Evolutionary conservation across 176 grass and related monocot species (phyloP), one percentile per base, ranked within the genome.

Genomic region (Lolium multiflorum): DNA sequence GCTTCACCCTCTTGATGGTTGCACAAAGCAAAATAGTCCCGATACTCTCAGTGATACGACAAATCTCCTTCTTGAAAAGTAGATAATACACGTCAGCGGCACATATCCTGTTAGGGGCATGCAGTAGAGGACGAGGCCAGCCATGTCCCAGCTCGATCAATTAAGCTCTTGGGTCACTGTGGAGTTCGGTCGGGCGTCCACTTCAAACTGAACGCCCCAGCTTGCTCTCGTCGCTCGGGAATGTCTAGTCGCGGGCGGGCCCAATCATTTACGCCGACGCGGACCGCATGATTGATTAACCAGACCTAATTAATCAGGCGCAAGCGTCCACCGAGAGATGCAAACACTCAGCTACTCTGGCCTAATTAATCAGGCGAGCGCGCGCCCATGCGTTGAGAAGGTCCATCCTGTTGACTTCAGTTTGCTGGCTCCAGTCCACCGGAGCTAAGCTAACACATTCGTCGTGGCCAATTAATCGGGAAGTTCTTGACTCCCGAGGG

Each of bases 231-330:
- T 84, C 76, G 16, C 81, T 83, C 75, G 39, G 56, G 57, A 51
- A 69, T 69, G 80, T 82, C 51, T 52, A 74, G 79, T 80, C 58
- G 49, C 67, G 47, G 26, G 26, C 20, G 57, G 73, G 52, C 16
- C 56, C 74, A 51, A 91, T 87, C 80, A 38, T 25, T 11, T 24
- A 69, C 8, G 24, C 48, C 48, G 85, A 91, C 76, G 76, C 31
- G 38, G 85, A 86, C 81, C 14, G 25, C 81, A 26, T 60, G 85
- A 87, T 74, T 84, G 48, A 76, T 80, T 79, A 80, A 7, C 37
- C n/a, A 13, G 20, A 84, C 89, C 67, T 84, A 91, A 87, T 87
- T 91, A 90, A 87, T 87, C 67, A 26, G 58, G 20, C 74, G 16
- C 74, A 82, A 50, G 48, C 56, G 43, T 71, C 59, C 20, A 80